Evolutionary conservation across 2,329 filamentous ascomycete genomes (phyloP).

Genomic region (Sporothrix inflata): DNA sequence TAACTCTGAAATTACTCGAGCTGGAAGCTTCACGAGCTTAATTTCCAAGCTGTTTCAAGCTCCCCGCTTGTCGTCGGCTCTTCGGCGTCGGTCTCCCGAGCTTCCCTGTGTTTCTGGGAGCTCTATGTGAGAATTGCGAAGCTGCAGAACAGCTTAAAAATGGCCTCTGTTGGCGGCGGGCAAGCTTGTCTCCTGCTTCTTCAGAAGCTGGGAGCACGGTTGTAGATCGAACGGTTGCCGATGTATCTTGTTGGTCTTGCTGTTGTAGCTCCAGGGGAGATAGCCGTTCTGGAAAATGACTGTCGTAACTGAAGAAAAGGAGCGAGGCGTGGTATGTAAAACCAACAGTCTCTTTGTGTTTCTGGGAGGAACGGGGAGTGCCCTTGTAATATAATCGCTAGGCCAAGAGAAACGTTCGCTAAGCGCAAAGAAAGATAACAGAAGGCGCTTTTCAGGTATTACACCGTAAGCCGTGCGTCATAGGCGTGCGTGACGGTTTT

Average conservation of each 20-base stretch:
- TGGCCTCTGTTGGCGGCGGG: neutral
- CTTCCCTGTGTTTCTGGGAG: slow-evolving; percentile 15
- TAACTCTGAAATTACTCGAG: neutral
- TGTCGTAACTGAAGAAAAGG: neutral
- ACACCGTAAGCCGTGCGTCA: slow-evolving; percentile 18
- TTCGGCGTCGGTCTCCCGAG: slow-evolving; percentile 22
- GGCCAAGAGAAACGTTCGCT: neutral
- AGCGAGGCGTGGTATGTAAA: neutral
- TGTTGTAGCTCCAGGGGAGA: neutral
- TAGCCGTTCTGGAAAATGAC: neutral
- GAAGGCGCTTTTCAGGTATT: neutral
- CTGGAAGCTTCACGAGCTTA: slow-evolving; percentile 6
- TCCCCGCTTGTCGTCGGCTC: neutral
- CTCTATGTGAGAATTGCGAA: neutral
- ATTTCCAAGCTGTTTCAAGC: slow-evolving; percentile 11
- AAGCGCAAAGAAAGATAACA: slow-evolving; percentile 16
- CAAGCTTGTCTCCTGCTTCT: neutral
- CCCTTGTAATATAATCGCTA: slow-evolving; percentile 5
- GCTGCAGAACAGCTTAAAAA: slow-evolving; percentile 20
- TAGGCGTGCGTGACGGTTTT: slow-evolving; percentile 9
- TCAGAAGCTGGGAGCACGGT: neutral
- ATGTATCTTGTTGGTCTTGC: slow-evolving; percentile 2
- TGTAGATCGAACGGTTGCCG: neutral
- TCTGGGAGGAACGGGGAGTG: neutral
- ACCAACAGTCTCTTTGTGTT: neutral